Percentiles rank a stretch among this genome's conserved stretches.
Conservation (phyloP, 805 yeast genomes). For the Wickerhamiella spandovensis region DNA sequence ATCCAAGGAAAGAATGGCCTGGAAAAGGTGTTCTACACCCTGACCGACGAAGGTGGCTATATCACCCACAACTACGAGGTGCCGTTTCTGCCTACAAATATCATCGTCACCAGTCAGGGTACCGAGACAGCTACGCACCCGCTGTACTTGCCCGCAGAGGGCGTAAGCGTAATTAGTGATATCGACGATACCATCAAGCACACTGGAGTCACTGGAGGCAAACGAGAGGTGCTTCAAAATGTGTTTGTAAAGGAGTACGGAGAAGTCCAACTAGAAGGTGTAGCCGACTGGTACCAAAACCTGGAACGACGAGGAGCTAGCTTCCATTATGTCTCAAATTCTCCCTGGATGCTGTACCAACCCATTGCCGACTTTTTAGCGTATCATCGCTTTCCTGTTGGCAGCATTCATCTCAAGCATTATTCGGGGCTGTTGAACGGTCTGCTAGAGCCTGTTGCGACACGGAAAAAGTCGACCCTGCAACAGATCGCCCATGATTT, state of each 20-base stretch:
- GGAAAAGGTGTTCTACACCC: conserved; percentile 8
- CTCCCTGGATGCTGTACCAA: conserved; percentile 81
- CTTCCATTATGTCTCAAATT: conserved; percentile 91
- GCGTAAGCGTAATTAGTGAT: conserved; percentile 72
- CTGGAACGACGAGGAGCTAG: conserved; percentile 37
- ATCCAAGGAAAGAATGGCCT: conserved; percentile 6
- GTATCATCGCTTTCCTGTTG: conserved; percentile 49
- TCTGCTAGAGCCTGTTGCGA: conserved; percentile 74
- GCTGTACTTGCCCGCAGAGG: conserved; percentile 23
- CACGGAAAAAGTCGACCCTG: conserved; percentile 59
- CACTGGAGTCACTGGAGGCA: conserved; percentile 85
- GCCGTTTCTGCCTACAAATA: conserved; percentile 12
- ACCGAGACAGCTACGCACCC: conserved; percentile 7
- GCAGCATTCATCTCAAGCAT: conserved; percentile 77
- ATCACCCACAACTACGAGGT: conserved; percentile 10
- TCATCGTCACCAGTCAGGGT: conserved; percentile 4
- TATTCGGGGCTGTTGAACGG: conserved; percentile 72
- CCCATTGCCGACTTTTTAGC: conserved; percentile 45
- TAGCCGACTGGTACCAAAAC: conserved; percentile 57
- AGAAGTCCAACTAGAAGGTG: conserved; percentile 62
- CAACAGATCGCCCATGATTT: conserved; percentile 55
- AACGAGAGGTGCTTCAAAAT: conserved; percentile 66
- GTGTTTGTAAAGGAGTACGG: conserved; percentile 53
- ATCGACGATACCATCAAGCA: conserved; percentile 87
- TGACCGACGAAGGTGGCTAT: conserved; percentile 19